phyloP scores from a whole-genome alignment of 192 early-diverging fungal species.

The Neocallimastix lanati region DNA sequence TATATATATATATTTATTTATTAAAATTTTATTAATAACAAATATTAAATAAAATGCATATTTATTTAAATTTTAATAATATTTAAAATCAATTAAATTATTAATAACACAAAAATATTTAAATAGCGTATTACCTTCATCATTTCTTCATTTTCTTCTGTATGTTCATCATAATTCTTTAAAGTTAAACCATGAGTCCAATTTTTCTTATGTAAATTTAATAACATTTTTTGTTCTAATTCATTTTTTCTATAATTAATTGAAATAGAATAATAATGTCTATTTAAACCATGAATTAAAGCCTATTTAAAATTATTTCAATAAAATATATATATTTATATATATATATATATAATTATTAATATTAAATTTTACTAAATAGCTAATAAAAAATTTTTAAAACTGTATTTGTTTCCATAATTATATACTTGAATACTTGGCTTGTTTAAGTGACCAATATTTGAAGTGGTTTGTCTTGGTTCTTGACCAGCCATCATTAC shows the following conservation, averaged over 20 bases:
- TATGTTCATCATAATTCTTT: constrained; percentile 63
- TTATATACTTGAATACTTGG: constrained; percentile 87
- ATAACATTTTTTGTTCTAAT: constrained; percentile 96
- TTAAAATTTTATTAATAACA: no score
- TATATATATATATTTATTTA: no score
- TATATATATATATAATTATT: no score
- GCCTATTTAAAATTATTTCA: no score
- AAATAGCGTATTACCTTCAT: constrained; percentile 79
- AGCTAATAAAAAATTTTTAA: no score
- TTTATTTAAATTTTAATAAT: no score
- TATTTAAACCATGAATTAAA: constrained; percentile 90
- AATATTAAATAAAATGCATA: no score
- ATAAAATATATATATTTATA: no score
- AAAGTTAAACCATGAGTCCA: constrained; percentile 92
- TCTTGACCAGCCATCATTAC: constrained; percentile 70
- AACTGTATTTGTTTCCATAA: no score
- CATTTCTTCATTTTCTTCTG: constrained; percentile 59
- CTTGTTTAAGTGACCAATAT: constrained; percentile 96
- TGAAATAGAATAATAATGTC: constrained; percentile 97
- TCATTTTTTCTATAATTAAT: constrained; percentile 99
- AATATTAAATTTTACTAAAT: no score
- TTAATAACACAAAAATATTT: no score
- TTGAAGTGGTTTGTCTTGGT: constrained; percentile 92
- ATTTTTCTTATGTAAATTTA: constrained; percentile 97
- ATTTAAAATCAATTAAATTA: no score